phyloP scores from a whole-genome alignment of 345 rosid genomes.

The Fremontodendron californicum region DNA sequence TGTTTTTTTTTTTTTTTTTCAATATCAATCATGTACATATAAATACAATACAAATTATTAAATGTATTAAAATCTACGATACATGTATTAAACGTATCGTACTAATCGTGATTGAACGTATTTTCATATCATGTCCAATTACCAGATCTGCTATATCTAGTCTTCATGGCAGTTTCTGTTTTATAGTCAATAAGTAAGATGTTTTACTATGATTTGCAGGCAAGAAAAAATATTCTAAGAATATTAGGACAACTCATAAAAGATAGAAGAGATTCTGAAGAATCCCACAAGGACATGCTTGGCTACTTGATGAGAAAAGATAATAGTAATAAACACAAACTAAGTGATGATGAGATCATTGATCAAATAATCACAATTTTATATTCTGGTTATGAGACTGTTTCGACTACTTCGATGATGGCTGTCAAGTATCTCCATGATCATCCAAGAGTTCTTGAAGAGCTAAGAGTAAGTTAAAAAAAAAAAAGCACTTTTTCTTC shows the following conservation, averaged over 20 bases:
- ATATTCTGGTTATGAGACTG: conserved; percentile 82
- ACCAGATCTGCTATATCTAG: not conserved
- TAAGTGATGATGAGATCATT: conserved; percentile 59
- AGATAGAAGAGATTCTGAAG: conserved; percentile 48
- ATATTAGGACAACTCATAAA: conserved; percentile 48
- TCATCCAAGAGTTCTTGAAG: conserved; percentile 62
- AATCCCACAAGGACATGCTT: conserved; percentile 56
- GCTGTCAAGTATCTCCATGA: conserved; percentile 81
- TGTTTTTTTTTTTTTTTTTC: too few species aligned
- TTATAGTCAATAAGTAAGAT: not conserved
- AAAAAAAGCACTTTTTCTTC: not conserved
- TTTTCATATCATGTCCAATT: too few species aligned
- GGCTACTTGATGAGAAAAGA: conserved; percentile 58
- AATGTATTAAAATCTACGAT: too few species aligned
- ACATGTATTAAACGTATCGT: conserved; percentile 31
- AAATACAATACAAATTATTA: too few species aligned
- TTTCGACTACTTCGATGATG: conserved; percentile 90
- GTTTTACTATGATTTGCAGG: conserved; percentile 34
- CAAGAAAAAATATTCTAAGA: conserved; percentile 52
- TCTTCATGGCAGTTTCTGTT: not conserved
- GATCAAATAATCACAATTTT: conserved; percentile 77
- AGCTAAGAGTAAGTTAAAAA: conserved; percentile 52
- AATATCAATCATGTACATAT: too few species aligned
- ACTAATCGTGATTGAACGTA: too few species aligned
- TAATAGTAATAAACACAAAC: conserved; percentile 32